These are phyloP conservation scores for Rhododendron henanense DNA, from an alignment of 148 eudicot genomes.

Conservation along the genomic window DNA sequence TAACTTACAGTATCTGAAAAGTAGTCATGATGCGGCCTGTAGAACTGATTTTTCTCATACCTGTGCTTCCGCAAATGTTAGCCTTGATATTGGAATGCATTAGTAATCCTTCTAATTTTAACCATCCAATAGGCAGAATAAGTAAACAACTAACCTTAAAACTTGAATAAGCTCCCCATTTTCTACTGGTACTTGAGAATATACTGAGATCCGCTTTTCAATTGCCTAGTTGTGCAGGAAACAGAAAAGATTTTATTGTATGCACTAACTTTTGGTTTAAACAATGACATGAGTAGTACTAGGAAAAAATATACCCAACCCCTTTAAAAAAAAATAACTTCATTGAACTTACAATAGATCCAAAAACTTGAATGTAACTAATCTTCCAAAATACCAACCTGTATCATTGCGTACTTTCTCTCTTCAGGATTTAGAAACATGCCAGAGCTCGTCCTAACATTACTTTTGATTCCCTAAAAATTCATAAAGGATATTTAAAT, in stretches of 20 bases:
- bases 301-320: neutral
- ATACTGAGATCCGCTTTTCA: conserved; percentile 89
- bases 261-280: neutral
- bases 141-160: conserved; percentile 46
- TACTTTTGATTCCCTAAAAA: conserved; percentile 73
- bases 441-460: conserved; percentile 94
- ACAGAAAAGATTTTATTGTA: neutral
- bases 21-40: conserved; percentile 93
- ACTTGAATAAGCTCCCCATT: conserved; percentile 98
- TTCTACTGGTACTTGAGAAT: conserved; percentile 84
- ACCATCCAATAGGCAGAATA: neutral
- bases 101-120: conserved; percentile 15
- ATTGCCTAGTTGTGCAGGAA: conserved; percentile 53
- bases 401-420: conserved; percentile 71
- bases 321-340: neutral
- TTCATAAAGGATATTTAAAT: conserved; percentile 2
- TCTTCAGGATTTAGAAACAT: conserved; percentile 75
- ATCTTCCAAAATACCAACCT: conserved; percentile 37
- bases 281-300: neutral
- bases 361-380: neutral
- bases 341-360: neutral
- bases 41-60: conserved; percentile 78
- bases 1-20: conserved; percentile 77
- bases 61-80: conserved; percentile 71
- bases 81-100: conserved; percentile 33